Evolutionary conservation across 1,284 basidiomycete genomes (phyloP), one percentile per base, ranked within the genome.

Genomic region (Puccinia horiana): DNA sequence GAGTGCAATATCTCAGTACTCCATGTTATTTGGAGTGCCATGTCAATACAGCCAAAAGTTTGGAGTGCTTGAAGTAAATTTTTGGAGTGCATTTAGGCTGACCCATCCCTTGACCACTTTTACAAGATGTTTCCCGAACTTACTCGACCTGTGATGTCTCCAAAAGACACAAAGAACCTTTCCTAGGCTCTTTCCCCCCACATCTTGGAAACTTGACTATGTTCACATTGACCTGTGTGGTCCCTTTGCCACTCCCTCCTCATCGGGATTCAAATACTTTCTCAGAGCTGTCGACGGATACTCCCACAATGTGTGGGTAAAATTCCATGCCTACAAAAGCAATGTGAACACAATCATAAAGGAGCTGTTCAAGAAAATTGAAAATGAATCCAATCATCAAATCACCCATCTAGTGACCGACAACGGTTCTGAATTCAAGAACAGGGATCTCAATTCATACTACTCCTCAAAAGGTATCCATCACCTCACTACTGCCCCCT

Each of bases 271-370:
- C 35, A 12, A 37, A 8, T 75, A 75, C 32, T 75, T 75, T 26
- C 52, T 75, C 3, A 2, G 32, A 37, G 73, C 44, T n/a, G 73
- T 75, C 12, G 52, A 75, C 35, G 37, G 54, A 9, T 76, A 61
- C 74, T 76, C 54, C 29, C 74, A 76, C 35, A 61, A 29, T 11
- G 74, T 76, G 20, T 76, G 74, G 74, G 32, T 76, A 14, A 4
- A 23, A 14, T 76, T 76, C 74, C 37, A 61, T 6, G 37, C 40
- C 4, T 42, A 26, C 56, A 76, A 76, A 76, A 47, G 42, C n/a
- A 35, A 76, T n/a, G 54, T 49, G 0, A 40, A 76, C 26, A 26
- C 58, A 42, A 44, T 23, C 8, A 16, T 76, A 52, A 37, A 40
- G 20, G 32, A 56, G 29, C 54, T 76, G 18, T 58, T 76, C 74